Base-by-base conservation (phyloP, 768 basidiomycete species). In the Termitomyces sp. region DNA sequence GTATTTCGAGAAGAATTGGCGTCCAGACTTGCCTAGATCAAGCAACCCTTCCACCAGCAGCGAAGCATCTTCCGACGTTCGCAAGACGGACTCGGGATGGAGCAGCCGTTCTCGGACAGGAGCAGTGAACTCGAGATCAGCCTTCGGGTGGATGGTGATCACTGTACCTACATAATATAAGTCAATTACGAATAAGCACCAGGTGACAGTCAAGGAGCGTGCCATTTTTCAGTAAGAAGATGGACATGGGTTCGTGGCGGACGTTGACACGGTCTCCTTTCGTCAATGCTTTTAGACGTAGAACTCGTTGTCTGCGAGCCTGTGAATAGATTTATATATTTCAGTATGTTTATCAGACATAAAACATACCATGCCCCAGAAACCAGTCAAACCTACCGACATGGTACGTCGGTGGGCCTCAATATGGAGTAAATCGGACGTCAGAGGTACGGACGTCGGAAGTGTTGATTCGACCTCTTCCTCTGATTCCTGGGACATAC, bases 221-320 rank as follows among this genome's bases (percentile, higher is more conserved):
- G 80, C 87, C 87, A 65, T 88, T 82, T 57, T 83, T 76, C 61
- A 84, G 76, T 7, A 90, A 74, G 72, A 89, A 89, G 56, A 90
- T 79, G 64, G 77, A 87, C 73, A 90, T 76, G 3, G 88, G 84
- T 34, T 73, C 63, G 42, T 66, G 75, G 21, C 35, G 72, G 40
- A 86, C 74, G 55, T 80, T 77, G 21, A 90, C 82, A 52, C 85
- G 77, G 25, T 85, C 82, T 12, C 80, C 84, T 59, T 76, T 73
- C 61, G 78, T 73, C 47, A 75, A 55, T 2, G 64, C 64, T 44
- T 65, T 57, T 19, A 76, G 66, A 41, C 66, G 59, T n/a, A 59
- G 41, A 0, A 67, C 54, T 37, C 66, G 65, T 46, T 65, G 58
- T 47, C 67, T 58, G 51, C 64, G 66, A 1, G 62, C 64, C 66